Conservation (phyloP, 768 basidiomycete species). For the Suillus weaverae region DNA sequence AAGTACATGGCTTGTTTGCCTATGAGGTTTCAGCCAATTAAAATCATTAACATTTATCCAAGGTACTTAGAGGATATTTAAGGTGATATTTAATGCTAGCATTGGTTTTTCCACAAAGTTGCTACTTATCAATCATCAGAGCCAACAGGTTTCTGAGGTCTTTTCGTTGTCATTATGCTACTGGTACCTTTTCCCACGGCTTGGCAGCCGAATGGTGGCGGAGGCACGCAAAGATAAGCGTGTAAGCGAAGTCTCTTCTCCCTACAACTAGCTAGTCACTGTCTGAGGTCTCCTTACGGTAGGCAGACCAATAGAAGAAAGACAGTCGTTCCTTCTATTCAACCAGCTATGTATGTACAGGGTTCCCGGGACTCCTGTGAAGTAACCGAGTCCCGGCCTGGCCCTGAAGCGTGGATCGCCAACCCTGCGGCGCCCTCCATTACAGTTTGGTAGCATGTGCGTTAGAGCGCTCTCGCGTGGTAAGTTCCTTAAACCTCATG, state of each 20-base stretch:
- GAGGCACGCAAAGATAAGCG: neutral
- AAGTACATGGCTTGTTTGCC: too few relatives aligned
- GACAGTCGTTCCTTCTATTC: neutral
- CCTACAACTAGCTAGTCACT: neutral
- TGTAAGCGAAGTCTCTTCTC: neutral
- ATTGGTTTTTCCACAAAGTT: too few relatives aligned
- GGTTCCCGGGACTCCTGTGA: neutral
- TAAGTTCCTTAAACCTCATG: neutral
- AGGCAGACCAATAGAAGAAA: neutral
- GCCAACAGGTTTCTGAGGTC: too few relatives aligned
- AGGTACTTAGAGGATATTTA: too few relatives aligned
- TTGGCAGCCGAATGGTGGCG: too few relatives aligned
- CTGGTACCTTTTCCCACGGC: too few relatives aligned
- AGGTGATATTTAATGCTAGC: too few relatives aligned
- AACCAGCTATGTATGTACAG: neutral
- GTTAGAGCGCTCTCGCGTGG: neutral
- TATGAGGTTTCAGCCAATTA: too few relatives aligned
- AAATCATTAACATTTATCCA: too few relatives aligned
- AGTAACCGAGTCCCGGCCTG: neutral
- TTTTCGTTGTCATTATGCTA: too few relatives aligned
- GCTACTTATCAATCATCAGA: too few relatives aligned
- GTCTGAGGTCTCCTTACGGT: neutral
- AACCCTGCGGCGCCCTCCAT: neutral
- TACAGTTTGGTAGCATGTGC: neutral
- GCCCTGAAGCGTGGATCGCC: neutral